Percentiles rank a stretch among this genome's conserved stretches.
phyloP scores from a whole-genome alignment of 2,329 filamentous ascomycete species.

The Ambrosiella xylebori region DNA sequence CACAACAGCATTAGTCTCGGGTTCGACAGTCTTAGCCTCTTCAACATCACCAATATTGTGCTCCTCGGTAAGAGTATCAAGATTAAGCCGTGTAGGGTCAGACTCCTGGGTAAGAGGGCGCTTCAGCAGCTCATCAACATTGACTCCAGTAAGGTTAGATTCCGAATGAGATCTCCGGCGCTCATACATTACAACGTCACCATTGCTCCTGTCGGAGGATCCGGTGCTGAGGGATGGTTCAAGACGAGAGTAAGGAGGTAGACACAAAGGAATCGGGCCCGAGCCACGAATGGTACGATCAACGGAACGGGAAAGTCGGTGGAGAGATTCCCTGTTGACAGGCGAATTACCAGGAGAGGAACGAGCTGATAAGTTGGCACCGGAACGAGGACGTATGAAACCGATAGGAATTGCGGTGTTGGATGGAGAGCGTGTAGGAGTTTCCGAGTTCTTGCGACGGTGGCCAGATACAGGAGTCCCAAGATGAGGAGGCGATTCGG shows the following conservation, averaged over 20 bases:
- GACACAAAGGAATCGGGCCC: slow-evolving; percentile 18
- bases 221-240: not conserved
- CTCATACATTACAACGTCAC: not conserved
- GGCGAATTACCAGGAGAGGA: slow-evolving; percentile 6
- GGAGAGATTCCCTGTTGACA: slow-evolving; percentile 18
- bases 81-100: not conserved
- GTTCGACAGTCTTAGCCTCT: slow-evolving; percentile 18
- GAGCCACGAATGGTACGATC: slow-evolving; percentile 9
- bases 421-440: slow-evolving; percentile 28
- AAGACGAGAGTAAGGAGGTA: slow-evolving; percentile 20
- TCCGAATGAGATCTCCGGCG: slow-evolving; percentile 3
- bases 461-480: slow-evolving; percentile 1
- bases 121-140: not conserved
- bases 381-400: slow-evolving; percentile 32
- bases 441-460: slow-evolving; percentile 3
- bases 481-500: slow-evolving; percentile 27
- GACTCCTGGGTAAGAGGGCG: too few relatives aligned
- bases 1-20: not conserved
- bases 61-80: not conserved
- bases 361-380: slow-evolving; percentile 23
- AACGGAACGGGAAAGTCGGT: slow-evolving; percentile 21
- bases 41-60: not conserved
- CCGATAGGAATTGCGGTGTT: slow-evolving; percentile 41
- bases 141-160: not conserved
- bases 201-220: slow-evolving; percentile 1